These are phyloP conservation scores for Teratosphaeria nubilosa DNA, from an alignment of 2,329 filamentous ascomycete genomes.

Conservation along the genomic window DNA sequence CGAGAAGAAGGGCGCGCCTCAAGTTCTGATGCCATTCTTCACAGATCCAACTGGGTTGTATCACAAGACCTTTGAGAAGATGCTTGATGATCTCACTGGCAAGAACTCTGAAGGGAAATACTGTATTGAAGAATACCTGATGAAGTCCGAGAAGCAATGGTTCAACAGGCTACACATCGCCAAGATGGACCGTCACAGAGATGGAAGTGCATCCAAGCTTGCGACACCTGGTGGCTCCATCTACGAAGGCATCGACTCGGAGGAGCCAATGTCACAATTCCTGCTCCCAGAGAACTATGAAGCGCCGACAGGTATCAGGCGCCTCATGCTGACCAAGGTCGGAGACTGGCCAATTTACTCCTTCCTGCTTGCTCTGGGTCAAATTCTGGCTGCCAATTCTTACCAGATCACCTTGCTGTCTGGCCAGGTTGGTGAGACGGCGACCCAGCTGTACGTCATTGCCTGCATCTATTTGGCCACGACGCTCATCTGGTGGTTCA, in stretches of 20 bases:
- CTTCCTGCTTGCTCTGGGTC: conserved; percentile 50
- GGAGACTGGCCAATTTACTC: conserved; percentile 57
- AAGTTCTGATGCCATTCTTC: conserved; percentile 59
- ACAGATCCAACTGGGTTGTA: conserved; percentile 55
- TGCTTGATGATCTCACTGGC: conserved; percentile 45
- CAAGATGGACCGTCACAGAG: conserved; percentile 43
- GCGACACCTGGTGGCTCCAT: conserved; percentile 31
- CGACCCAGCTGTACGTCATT: conserved; percentile 50
- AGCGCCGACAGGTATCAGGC: conserved; percentile 46
- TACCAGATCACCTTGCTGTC: conserved; percentile 60
- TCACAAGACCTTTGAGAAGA: conserved; percentile 48
- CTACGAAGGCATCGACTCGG: conserved; percentile 30
- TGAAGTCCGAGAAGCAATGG: conserved; percentile 58
- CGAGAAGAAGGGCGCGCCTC: conserved; percentile 52
- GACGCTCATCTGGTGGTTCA: conserved; percentile 51
- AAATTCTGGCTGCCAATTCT: conserved; percentile 56
- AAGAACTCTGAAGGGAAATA: conserved; percentile 48
- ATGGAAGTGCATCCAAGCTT: conserved; percentile 17
- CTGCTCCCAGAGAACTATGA: conserved; percentile 46
- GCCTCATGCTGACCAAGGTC: conserved; percentile 46
- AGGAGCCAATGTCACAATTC: conserved; percentile 42
- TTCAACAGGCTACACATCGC: conserved; percentile 50
- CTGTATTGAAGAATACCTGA: conserved; percentile 56
- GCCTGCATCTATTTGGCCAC: conserved; percentile 49
- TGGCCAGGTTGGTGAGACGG: conserved; percentile 50